Evolutionary conservation across 805 yeast genomes (phyloP), one percentile per base, ranked within the genome.

Genomic region (Candida mattraensis): DNA sequence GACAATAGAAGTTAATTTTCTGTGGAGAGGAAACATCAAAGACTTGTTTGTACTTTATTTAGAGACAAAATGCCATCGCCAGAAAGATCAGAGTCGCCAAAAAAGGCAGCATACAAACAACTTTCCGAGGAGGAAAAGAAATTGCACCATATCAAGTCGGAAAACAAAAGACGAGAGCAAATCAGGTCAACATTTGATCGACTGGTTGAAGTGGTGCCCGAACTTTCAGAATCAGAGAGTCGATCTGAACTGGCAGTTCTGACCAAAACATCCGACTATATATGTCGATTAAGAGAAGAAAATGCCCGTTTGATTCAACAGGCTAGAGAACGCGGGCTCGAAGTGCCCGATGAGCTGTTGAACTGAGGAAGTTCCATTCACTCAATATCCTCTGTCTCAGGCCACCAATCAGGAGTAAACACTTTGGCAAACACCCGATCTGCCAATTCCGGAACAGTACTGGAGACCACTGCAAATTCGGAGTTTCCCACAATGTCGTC

Each of bases 111-210:
- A 21, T 37, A 25, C 26, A 45, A 38, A 22, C 48, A 51, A 28
- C 47, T 58, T 9, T 38, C 60, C 0, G 54, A 54, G 15, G 64
- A 59, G 26, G 61, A 61, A 45, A 60, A 56, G 43, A 63, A 61
- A 37, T 36, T 48, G 11, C 63, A 63, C 32, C 68, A 63, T 34
- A 60, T 60, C 12, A 45, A 50, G 50, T 80, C 78, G 0, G 98
- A 89, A 56, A 89, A 87, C 56, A 84, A 83, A 53, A 69, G 98
- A 50, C 69, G 98, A 43, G 87, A 81, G 46, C 87, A 89, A 26
- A 87, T 91, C 15, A 67, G 97, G 28, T 74, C 80, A 7, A 89
- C 87, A 7, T 89, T 87, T 53, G 94, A 85, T 50, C 74, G 72
- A 37, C 67, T 89, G 15, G 89, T 88, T 0, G 67, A 72, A 1